These are phyloP conservation scores for Lachnellula suecica DNA, from an alignment of 2,329 filamentous ascomycete genomes.

Conservation along the genomic window DNA sequence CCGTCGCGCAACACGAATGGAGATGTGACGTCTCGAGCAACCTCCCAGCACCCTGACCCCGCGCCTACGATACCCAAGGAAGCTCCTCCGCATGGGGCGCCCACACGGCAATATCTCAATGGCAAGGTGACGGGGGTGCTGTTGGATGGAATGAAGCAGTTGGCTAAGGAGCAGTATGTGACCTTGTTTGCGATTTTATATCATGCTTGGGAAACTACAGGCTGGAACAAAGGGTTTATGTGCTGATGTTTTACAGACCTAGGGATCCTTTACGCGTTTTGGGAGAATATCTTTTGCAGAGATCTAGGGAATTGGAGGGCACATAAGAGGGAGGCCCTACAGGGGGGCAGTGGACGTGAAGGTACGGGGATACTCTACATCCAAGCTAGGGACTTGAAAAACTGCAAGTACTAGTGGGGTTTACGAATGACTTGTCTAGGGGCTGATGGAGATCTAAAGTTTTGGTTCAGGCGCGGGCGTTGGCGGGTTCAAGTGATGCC, in stretches of 20 bases:
- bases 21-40: slow-evolving; percentile 51
- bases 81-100: slow-evolving; percentile 64
- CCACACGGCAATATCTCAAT: slow-evolving; percentile 70
- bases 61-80: slow-evolving; percentile 56
- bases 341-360: neutral
- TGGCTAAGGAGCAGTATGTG: slow-evolving; percentile 70
- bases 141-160: slow-evolving; percentile 72
- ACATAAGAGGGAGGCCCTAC: slow-evolving; percentile 7
- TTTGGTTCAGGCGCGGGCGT: neutral
- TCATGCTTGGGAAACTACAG: neutral
- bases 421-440: neutral
- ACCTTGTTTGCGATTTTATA: neutral
- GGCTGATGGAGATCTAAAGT: too few relatives aligned
- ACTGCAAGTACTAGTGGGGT: neutral
- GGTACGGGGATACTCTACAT: neutral
- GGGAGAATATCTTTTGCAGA: slow-evolving; percentile 69
- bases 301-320: slow-evolving; percentile 62
- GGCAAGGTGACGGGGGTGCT: slow-evolving; percentile 66
- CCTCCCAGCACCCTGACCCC: slow-evolving; percentile 55
- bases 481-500: too few relatives aligned
- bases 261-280: slow-evolving; percentile 66
- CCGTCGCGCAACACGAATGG: slow-evolving; percentile 40
- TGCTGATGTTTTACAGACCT: slow-evolving; percentile 53
- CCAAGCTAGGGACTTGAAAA: neutral
- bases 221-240: too few relatives aligned